phyloP scores from a whole-genome alignment of 75 land plant genomes.

The Picea sitchensis region DNA sequence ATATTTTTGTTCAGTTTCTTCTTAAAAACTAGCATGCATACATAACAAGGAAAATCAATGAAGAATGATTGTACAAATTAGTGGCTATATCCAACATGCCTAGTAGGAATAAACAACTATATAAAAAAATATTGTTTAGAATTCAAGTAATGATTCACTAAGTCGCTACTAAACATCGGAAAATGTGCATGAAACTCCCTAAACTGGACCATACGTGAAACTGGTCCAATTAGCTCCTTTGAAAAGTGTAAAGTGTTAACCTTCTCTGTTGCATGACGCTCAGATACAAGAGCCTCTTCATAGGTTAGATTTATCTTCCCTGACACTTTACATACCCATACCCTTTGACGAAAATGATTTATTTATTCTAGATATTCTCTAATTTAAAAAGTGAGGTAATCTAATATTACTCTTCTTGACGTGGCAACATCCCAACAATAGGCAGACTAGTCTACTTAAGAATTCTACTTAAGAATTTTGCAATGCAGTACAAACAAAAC shows the following conservation, averaged over 20 bases:
- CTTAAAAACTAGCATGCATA: no score
- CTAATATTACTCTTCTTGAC: no score
- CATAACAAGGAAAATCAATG: no score
- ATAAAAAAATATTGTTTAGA: neutral
- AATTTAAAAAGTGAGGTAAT: slow-evolving; percentile 17
- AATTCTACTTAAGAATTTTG: no score
- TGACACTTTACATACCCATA: slow-evolving; percentile 86
- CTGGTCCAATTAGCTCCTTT: slow-evolving; percentile 54
- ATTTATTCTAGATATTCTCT: slow-evolving; percentile 78
- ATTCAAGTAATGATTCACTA: neutral
- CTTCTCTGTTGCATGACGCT: slow-evolving; percentile 59
- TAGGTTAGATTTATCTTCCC: slow-evolving; percentile 77
- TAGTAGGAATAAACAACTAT: no score
- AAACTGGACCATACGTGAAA: slow-evolving; percentile 67
- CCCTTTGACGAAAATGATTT: slow-evolving; percentile 61
- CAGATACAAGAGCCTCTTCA: slow-evolving; percentile 90
- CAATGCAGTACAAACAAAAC: no score
- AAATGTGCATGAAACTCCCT: slow-evolving; percentile 43
- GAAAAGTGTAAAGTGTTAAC: slow-evolving; percentile 56
- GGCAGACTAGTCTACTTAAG: no score
- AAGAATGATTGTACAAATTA: no score
- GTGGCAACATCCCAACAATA: no score
- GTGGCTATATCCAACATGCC: no score
- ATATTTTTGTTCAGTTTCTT: no score
- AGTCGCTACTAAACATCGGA: neutral